Evolutionary conservation across 371 early-diverging fungal species (phyloP).

Genomic region (Mortierella sp.): DNA sequence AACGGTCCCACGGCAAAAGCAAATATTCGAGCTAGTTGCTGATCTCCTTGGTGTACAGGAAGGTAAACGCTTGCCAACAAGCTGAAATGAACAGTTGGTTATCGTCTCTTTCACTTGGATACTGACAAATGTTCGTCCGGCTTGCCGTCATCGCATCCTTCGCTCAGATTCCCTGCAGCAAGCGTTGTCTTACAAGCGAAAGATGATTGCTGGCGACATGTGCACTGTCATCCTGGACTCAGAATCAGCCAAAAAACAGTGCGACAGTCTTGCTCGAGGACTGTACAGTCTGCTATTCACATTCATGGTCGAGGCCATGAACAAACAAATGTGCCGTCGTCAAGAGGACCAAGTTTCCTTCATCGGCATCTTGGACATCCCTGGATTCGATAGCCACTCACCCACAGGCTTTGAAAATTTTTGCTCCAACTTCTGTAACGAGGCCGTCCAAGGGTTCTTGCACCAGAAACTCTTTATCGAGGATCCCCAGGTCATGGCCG

Average conservation of each 20-base stretch:
- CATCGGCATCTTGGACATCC: constrained; percentile 80
- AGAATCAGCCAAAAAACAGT: constrained; percentile 77
- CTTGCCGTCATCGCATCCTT: constrained; percentile 12
- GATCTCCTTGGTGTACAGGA: constrained; percentile 85
- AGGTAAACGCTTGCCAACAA: constrained; percentile 24
- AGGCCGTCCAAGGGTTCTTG: constrained; percentile 80
- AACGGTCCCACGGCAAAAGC: constrained; percentile 69
- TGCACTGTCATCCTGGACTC: constrained; percentile 89
- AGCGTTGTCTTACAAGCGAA: constrained; percentile 73
- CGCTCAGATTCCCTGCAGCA: constrained; percentile 74
- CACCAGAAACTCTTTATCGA: constrained; percentile 76
- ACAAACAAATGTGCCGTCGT: constrained; percentile 77
- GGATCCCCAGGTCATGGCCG: constrained; percentile 57
- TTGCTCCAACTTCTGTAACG: constrained; percentile 84
- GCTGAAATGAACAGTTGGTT: background rate
- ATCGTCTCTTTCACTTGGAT: too few relatives aligned
- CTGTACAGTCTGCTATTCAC: constrained; percentile 88
- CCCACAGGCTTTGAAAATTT: constrained; percentile 81
- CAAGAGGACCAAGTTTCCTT: constrained; percentile 76
- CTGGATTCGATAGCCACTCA: constrained; percentile 69
- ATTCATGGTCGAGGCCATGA: constrained; percentile 92
- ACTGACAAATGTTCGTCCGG: constrained; percentile 23
- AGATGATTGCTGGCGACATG: constrained; percentile 82
- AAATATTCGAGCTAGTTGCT: constrained; percentile 80
- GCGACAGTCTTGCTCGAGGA: constrained; percentile 81